These are phyloP conservation scores for Russula olivacea DNA, from an alignment of 768 basidiomycete species.

Conservation along the genomic window DNA sequence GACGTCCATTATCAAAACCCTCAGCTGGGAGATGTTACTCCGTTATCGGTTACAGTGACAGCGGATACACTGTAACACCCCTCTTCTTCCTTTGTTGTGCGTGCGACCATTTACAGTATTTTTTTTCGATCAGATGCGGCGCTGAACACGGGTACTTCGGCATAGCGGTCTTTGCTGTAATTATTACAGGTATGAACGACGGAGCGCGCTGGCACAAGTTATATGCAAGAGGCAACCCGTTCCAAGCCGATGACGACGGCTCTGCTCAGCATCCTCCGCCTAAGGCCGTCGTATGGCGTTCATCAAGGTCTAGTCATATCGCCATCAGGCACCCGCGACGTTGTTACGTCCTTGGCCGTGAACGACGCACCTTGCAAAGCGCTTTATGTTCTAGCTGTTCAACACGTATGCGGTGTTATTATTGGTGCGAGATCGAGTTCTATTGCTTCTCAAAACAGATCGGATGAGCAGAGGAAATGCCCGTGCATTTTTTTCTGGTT, in stretches of 20 bases:
- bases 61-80: neutral
- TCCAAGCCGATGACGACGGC: neutral
- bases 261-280: neutral
- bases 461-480: neutral
- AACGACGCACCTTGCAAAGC: neutral
- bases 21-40: neutral
- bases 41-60: neutral
- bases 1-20: conserved; percentile 3
- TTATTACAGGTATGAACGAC: conserved; percentile 1
- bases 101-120: neutral
- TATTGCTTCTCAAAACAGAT: neutral
- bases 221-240: neutral
- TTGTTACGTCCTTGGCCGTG: conserved; percentile 7
- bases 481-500: neutral
- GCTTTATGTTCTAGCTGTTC: neutral
- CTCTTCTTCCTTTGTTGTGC: neutral
- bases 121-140: neutral
- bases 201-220: conserved; percentile 8
- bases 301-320: neutral
- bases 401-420: neutral
- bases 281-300: neutral
- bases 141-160: neutral
- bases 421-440: neutral
- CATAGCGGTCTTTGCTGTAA: neutral
- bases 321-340: neutral